Evolutionary conservation across 208 protist genomes (phyloP).

Genomic region (Tritrichomonas musculus): DNA sequence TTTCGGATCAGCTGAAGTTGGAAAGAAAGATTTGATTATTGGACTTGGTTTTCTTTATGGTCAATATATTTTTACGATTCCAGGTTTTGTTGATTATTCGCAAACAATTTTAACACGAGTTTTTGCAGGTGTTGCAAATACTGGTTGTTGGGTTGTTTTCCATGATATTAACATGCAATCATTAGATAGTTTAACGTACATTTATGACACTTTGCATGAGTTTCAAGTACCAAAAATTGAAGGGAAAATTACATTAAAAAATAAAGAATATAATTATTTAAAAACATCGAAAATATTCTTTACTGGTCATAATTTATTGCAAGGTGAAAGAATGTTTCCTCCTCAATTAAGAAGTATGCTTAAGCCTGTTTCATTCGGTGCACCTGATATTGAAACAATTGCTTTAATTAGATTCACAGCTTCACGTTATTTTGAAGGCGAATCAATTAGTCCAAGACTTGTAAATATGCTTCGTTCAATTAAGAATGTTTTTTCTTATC

Average conservation of each 20-base stretch:
- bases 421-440: not conserved
- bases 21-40: not conserved
- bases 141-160: not conserved
- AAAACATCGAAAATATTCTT: too few relatives aligned
- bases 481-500: not conserved
- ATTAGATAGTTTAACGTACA: not conserved
- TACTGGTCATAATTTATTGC: too few relatives aligned
- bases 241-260: too few relatives aligned
- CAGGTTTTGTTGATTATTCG: not conserved
- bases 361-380: not conserved
- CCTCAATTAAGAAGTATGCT: not conserved
- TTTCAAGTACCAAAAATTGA: too few relatives aligned
- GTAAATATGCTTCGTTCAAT: not conserved
- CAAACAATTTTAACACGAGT: not conserved
- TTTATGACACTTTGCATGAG: not conserved
- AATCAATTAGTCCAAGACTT: too few relatives aligned
- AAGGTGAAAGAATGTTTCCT: not conserved
- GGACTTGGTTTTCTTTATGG: not conserved
- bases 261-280: too few relatives aligned
- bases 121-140: not conserved
- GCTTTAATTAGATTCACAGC: not conserved
- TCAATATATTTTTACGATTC: not conserved
- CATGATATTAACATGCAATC: not conserved
- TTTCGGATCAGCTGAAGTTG: not conserved
- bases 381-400: not conserved